Conservation (phyloP, 495 filamentous ascomycete species). For the Tuber borchii region DNA sequence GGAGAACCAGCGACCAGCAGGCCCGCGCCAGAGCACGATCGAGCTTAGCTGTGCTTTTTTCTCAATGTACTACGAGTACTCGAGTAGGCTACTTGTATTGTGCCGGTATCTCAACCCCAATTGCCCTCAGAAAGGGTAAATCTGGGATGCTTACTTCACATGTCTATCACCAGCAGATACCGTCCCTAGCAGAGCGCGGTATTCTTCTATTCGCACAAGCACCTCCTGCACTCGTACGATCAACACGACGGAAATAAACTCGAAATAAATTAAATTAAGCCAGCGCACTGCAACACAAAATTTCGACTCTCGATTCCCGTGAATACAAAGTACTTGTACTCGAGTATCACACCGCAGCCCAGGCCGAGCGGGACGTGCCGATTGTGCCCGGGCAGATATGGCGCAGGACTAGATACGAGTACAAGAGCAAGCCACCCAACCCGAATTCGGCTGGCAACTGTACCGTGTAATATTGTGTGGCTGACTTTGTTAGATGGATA, state of each 20-base stretch:
- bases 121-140: neutral
- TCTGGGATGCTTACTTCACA: neutral
- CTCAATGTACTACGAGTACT: too few relatives aligned
- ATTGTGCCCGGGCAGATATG: neutral
- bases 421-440: conserved; percentile 1
- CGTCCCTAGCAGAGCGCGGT: neutral
- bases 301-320: neutral
- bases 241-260: neutral
- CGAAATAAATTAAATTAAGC: neutral
- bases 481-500: neutral
- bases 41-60: too few relatives aligned
- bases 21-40: too few relatives aligned
- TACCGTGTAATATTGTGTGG: neutral
- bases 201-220: neutral
- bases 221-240: neutral
- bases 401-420: neutral
- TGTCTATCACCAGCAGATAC: neutral
- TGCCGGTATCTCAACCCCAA: neutral
- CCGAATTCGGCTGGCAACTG: neutral
- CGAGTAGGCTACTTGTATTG: too few relatives aligned
- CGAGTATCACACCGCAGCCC: neutral
- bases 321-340: neutral
- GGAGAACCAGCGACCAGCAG: too few relatives aligned
- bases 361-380: neutral
- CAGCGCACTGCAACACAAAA: neutral